These are phyloP conservation scores for Fonsecaea erecta DNA, from an alignment of 2,329 filamentous ascomycete species.

Conservation along the genomic window DNA sequence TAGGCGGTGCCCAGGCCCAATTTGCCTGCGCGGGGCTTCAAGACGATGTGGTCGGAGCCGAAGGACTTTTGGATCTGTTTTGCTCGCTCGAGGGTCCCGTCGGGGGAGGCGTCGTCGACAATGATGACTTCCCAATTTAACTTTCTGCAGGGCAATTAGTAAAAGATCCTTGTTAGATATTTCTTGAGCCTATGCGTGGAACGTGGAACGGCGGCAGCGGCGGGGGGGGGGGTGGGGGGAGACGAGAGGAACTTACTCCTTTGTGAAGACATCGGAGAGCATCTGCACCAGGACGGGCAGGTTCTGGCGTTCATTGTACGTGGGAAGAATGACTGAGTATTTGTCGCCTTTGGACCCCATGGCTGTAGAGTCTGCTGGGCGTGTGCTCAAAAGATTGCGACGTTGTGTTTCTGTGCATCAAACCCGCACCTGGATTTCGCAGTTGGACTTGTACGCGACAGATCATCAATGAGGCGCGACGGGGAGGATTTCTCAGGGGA, in stretches of 20 bases:
- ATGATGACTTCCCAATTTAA: conserved; percentile 98
- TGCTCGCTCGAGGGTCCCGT: conserved; percentile 90
- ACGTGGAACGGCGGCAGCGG: too few relatives aligned
- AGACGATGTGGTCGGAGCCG: conserved; percentile 72
- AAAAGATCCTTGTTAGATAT: neutral
- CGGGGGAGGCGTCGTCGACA: conserved; percentile 96
- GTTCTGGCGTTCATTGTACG: conserved; percentile 98
- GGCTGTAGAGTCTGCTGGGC: conserved; percentile 27
- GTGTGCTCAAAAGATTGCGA: neutral
- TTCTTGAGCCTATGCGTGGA: neutral
- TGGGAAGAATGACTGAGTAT: conserved; percentile 96
- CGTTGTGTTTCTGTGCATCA: neutral
- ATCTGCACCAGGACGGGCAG: conserved; percentile 95
- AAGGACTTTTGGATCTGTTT: conserved; percentile 88
- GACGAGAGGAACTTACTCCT: conserved; percentile 69
- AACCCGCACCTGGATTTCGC: neutral
- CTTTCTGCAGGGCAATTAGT: conserved; percentile 60
- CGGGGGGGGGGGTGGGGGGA: too few relatives aligned
- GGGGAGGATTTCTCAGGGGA: neutral
- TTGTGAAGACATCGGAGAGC: conserved; percentile 86
- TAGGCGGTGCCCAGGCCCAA: conserved; percentile 96
- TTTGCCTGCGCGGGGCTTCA: conserved; percentile 90
- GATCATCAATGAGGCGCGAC: conserved; percentile 13
- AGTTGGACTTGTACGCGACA: conserved; percentile 8
- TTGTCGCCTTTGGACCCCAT: conserved; percentile 62